Evolutionary conservation across 495 filamentous ascomycete species (phyloP).

Genomic region (Podospora pseudocomata): DNA sequence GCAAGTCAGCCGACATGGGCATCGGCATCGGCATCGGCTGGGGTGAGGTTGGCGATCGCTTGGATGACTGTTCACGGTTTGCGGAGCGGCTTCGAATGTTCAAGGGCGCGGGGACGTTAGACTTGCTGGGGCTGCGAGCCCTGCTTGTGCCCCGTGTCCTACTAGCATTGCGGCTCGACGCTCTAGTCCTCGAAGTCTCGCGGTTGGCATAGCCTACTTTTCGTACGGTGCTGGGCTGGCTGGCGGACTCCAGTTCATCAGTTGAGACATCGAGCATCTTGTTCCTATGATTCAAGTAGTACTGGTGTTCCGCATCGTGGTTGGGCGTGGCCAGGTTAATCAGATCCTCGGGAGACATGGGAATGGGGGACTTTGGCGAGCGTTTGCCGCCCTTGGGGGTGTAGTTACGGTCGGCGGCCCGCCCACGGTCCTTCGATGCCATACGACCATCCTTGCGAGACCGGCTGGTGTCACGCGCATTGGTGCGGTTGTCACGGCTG

Average conservation of each 20-base stretch:
- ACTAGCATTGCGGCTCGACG: slow-evolving; percentile 47
- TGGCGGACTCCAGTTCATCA: slow-evolving; percentile 33
- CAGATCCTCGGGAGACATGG: slow-evolving; percentile 86
- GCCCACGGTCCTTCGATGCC: slow-evolving; percentile 65
- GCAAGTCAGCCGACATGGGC: slow-evolving; percentile 54
- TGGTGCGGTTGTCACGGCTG: slow-evolving; percentile 56
- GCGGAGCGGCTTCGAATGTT: slow-evolving; percentile 52
- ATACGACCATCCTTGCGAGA: slow-evolving; percentile 55
- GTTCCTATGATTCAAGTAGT: slow-evolving; percentile 6
- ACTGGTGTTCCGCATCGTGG: slow-evolving; percentile 19
- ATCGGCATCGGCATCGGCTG: slow-evolving; percentile 44
- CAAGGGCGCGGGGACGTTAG: slow-evolving; percentile 44
- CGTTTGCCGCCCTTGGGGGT: slow-evolving; percentile 70
- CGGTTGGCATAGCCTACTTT: slow-evolving; percentile 37
- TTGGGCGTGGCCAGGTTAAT: slow-evolving; percentile 53
- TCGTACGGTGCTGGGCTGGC: slow-evolving; percentile 42
- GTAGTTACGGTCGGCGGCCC: slow-evolving; percentile 62
- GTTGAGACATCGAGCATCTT: slow-evolving; percentile 24
- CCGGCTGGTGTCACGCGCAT: slow-evolving; percentile 49
- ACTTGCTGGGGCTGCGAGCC: slow-evolving; percentile 43
- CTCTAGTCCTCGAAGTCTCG: slow-evolving; percentile 34
- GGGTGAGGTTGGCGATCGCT: slow-evolving; percentile 76
- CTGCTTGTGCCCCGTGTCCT: slow-evolving; percentile 29
- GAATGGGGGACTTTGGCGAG: slow-evolving; percentile 83
- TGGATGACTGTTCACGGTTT: slow-evolving; percentile 51